phyloP scores from a whole-genome alignment of 2,329 filamentous ascomycete genomes.

The Phyllosticta citriasiana region DNA sequence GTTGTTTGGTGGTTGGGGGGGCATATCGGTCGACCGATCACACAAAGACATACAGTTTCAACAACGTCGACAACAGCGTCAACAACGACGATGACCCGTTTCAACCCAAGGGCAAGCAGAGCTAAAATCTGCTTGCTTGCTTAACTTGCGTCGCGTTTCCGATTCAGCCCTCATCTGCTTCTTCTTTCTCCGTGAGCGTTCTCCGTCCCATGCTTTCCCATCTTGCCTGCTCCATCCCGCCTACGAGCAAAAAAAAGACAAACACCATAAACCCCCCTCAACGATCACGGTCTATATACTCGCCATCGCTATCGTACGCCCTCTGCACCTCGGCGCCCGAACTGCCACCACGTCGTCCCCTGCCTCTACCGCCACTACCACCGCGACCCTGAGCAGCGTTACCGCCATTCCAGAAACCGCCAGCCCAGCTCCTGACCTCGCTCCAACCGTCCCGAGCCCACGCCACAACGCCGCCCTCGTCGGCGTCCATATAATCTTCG shows the following conservation, averaged over 20 bases:
- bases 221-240: too few relatives aligned
- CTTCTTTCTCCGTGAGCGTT: too few relatives aligned
- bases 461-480: neutral
- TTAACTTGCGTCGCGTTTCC: too few relatives aligned
- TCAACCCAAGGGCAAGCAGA: too few relatives aligned
- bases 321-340: neutral
- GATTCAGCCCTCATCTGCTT: too few relatives aligned
- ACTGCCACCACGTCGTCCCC: neutral
- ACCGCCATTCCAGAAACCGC: constrained; percentile 1
- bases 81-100: too few relatives aligned
- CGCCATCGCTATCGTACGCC: neutral
- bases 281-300: neutral
- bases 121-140: too few relatives aligned
- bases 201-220: too few relatives aligned
- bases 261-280: neutral
- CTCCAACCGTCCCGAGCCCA: constrained; percentile 3
- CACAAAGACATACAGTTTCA: too few relatives aligned
- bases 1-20: too few relatives aligned
- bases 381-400: neutral
- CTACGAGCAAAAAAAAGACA: neutral
- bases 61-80: too few relatives aligned
- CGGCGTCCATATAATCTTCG: neutral
- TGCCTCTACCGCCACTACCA: neutral
- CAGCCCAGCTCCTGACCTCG: constrained; percentile 5
- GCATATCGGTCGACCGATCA: too few relatives aligned